phyloP scores from a whole-genome alignment of 2,329 filamentous ascomycete species.

The Cytospora paraplurivora region DNA sequence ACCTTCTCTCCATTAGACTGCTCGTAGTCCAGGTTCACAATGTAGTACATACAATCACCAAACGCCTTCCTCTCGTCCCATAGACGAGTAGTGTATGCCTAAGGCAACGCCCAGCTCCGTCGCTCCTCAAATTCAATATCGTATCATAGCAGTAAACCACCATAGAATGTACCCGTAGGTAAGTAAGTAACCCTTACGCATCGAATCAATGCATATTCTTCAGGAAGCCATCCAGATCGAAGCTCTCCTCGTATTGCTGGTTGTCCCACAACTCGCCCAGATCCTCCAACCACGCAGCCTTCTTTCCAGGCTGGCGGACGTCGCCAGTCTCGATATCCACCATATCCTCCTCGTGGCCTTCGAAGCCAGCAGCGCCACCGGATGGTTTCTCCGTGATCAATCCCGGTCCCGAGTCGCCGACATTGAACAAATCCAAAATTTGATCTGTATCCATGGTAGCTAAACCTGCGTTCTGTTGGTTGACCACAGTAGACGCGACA shows the following conservation, averaged over 20 bases:
- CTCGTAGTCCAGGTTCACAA: not conserved
- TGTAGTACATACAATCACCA: slow-evolving; percentile 15
- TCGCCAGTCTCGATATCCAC: slow-evolving; percentile 92
- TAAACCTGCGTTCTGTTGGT: slow-evolving; percentile 95
- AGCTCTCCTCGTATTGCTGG: slow-evolving; percentile 96
- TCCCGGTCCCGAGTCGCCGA: slow-evolving; percentile 75
- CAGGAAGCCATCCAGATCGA: slow-evolving; percentile 92
- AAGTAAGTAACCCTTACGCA: not conserved
- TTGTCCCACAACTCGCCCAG: slow-evolving; percentile 97
- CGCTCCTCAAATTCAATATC: slow-evolving; percentile 16
- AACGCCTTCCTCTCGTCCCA: slow-evolving; percentile 17
- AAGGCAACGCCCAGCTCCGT: slow-evolving; percentile 22
- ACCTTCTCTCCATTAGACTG: not conserved
- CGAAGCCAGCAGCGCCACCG: slow-evolving; percentile 49
- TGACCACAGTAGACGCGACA: slow-evolving; percentile 95
- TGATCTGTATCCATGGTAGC: slow-evolving; percentile 98
- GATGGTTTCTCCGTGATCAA: slow-evolving; percentile 61
- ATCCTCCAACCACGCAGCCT: slow-evolving; percentile 87
- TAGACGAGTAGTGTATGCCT: slow-evolving; percentile 17
- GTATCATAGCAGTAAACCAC: slow-evolving; percentile 13
- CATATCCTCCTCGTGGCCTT: slow-evolving; percentile 78
- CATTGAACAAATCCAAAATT: slow-evolving; percentile 92
- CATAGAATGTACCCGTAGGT: slow-evolving; percentile 7
- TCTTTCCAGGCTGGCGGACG: slow-evolving; percentile 92
- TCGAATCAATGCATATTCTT: slow-evolving; percentile 74